Conservation (phyloP, 805 yeast genomes). For the Torulaspora gathmanii region DNA sequence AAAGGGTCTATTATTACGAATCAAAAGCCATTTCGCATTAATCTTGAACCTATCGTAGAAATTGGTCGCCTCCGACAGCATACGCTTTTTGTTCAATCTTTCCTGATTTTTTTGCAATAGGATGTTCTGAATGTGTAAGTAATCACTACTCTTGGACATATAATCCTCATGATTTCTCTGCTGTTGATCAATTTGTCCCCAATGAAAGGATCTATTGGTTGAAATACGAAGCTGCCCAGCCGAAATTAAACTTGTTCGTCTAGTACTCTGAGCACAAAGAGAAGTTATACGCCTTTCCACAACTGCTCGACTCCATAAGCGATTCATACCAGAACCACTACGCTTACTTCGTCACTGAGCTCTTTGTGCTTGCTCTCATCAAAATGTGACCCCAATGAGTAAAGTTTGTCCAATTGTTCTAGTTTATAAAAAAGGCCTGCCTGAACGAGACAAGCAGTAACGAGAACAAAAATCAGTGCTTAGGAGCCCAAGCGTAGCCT, state of each 20-base stretch:
- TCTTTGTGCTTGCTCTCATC: neutral
- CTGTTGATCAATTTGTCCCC: neutral
- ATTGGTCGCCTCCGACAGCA: slow-evolving; percentile 41
- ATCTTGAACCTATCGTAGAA: slow-evolving; percentile 45
- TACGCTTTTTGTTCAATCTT: slow-evolving; percentile 35
- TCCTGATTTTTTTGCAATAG: slow-evolving; percentile 22
- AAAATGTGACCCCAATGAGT: neutral
- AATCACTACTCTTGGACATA: slow-evolving; percentile 24
- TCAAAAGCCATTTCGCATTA: slow-evolving; percentile 69
- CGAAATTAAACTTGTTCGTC: neutral
- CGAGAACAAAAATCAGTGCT: no score
- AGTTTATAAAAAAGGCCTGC: neutral
- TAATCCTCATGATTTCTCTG: slow-evolving; percentile 11
- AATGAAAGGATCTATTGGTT: slow-evolving; percentile 1
- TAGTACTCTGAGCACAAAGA: neutral
- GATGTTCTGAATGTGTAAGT: slow-evolving; percentile 23
- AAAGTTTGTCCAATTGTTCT: neutral
- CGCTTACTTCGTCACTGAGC: neutral
- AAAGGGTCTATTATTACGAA: slow-evolving; percentile 74
- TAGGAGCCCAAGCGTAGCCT: no score
- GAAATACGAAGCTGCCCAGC: neutral
- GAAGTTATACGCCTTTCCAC: neutral
- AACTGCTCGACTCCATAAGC: neutral
- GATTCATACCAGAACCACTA: neutral
- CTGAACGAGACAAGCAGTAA: neutral